A percentile compares a stretch with the other conserved stretches of the same genome.
Evolutionary conservation across 2,329 filamentous ascomycete genomes (phyloP).

Genomic region (Chalara sp.): DNA sequence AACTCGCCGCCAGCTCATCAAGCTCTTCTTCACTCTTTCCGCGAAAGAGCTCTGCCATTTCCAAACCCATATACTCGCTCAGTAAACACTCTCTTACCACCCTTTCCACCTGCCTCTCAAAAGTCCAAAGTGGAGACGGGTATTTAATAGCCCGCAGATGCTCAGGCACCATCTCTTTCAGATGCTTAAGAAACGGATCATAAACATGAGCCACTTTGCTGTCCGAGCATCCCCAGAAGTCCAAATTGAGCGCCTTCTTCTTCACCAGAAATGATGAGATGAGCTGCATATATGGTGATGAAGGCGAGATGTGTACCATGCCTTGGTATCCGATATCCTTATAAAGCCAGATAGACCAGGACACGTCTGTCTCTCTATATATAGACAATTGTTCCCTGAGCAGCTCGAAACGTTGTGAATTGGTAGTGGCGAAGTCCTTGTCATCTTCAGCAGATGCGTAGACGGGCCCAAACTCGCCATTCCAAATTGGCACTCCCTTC

Average conservation of each 20-base stretch:
- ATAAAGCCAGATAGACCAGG: constrained; percentile 53
- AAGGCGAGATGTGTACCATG: constrained; percentile 41
- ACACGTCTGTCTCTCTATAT: constrained; percentile 41
- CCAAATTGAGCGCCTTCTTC: constrained; percentile 44
- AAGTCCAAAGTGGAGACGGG: constrained; percentile 39
- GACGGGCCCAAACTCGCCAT: constrained; percentile 42
- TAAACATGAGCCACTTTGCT: constrained; percentile 35
- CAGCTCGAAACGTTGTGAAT: constrained; percentile 35
- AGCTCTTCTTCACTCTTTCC: constrained; percentile 43
- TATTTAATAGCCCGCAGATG: constrained; percentile 38
- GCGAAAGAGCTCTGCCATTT: constrained; percentile 47
- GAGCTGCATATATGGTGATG: constrained; percentile 41
- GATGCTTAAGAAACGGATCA: constrained; percentile 31
- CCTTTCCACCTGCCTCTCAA: constrained; percentile 39
- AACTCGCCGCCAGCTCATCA: constrained; percentile 39
- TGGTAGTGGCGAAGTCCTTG: constrained; percentile 29
- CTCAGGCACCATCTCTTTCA: constrained; percentile 37
- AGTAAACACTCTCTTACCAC: constrained; percentile 40
- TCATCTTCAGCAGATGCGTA: constrained; percentile 25
- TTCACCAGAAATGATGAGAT: constrained; percentile 46
- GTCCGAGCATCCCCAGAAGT: constrained; percentile 46
- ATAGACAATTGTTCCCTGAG: constrained; percentile 40
- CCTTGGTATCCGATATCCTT: constrained; percentile 50
- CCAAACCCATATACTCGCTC: constrained; percentile 42
- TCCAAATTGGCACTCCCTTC: constrained; percentile 39